Conservation (phyloP, 768 basidiomycete genomes). For the Clavulina sp. region DNA sequence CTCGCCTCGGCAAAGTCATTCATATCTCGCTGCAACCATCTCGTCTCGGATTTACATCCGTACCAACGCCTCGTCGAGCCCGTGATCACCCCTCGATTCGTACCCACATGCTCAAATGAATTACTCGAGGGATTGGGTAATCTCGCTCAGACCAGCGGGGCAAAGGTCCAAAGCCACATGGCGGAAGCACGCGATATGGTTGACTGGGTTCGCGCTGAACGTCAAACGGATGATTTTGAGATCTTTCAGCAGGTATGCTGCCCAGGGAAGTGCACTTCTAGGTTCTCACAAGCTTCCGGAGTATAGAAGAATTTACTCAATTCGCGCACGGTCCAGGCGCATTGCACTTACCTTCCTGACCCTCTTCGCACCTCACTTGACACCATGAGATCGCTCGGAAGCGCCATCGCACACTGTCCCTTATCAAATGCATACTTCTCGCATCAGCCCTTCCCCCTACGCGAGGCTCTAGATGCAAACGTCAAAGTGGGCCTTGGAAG, state of each 20-base stretch:
- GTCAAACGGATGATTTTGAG: constrained; percentile 51
- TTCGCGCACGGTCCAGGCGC: constrained; percentile 57
- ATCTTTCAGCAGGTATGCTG: constrained; percentile 47
- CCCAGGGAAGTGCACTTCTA: not conserved
- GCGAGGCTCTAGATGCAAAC: constrained; percentile 17
- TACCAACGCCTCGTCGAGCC: constrained; percentile 49
- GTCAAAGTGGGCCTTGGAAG: constrained; percentile 68
- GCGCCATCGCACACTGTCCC: constrained; percentile 72
- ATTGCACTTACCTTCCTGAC: constrained; percentile 63
- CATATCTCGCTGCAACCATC: constrained; percentile 29
- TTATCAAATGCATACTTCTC: constrained; percentile 83
- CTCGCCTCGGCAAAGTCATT: constrained; percentile 38
- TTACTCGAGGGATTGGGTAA: constrained; percentile 45
- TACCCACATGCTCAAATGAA: constrained; percentile 69
- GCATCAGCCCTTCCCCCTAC: constrained; percentile 14
- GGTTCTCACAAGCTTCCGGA: not conserved
- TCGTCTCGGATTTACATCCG: constrained; percentile 24
- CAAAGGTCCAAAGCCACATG: constrained; percentile 64
- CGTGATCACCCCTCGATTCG: constrained; percentile 76
- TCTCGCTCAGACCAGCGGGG: constrained; percentile 28
- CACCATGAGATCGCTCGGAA: constrained; percentile 31
- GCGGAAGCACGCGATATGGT: constrained; percentile 66
- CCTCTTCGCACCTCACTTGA: constrained; percentile 35
- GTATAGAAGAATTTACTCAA: constrained; percentile 43
- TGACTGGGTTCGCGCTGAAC: constrained; percentile 44